Percentiles rank a stretch among this genome's conserved stretches.
phyloP scores from a whole-genome alignment of 257 asterid species.

The Euphrasia confusa region DNA sequence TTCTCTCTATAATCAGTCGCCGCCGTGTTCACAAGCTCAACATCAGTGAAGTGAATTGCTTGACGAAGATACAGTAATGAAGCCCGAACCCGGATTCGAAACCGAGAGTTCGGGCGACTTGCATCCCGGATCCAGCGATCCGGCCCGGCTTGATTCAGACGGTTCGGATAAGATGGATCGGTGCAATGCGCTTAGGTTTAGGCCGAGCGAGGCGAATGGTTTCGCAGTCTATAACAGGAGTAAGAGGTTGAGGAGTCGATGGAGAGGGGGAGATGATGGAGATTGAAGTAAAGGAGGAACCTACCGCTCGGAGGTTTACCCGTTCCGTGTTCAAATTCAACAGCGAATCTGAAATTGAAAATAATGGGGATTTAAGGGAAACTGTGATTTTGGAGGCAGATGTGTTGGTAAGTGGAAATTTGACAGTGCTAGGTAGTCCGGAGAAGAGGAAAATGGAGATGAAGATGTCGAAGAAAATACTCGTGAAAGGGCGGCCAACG shows the following conservation, averaged over 20 bases:
- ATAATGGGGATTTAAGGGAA: constrained; percentile 41
- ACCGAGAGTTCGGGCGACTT: constrained; percentile 22
- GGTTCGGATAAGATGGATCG: constrained; percentile 34
- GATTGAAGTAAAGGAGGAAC: constrained; percentile 55
- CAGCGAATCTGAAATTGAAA: constrained; percentile 31
- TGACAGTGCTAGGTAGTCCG: constrained; percentile 29
- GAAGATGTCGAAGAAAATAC: constrained; percentile 65
- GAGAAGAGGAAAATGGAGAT: constrained; percentile 51
- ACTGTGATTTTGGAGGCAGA: constrained; percentile 46
- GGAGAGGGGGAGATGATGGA: constrained; percentile 49
- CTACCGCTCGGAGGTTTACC: constrained; percentile 41
- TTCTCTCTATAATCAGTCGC: constrained; percentile 19
- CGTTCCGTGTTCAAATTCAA: constrained; percentile 43
- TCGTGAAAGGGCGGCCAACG: constrained; percentile 54
- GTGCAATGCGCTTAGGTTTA: constrained; percentile 34
- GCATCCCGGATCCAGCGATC: constrained; percentile 21
- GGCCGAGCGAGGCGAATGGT: constrained; percentile 54
- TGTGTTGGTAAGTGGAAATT: constrained; percentile 30
- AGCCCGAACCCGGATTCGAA: constrained; percentile 43
- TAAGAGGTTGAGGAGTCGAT: constrained; percentile 50
- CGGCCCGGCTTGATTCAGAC: constrained; percentile 31
- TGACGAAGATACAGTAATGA: constrained; percentile 33
- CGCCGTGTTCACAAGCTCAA: constrained; percentile 31
- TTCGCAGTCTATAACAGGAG: constrained; percentile 64
- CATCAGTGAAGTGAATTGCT: constrained; percentile 27